Evolutionary conservation across 768 basidiomycete species (phyloP).

Genomic region (Asterophora parasitica): DNA sequence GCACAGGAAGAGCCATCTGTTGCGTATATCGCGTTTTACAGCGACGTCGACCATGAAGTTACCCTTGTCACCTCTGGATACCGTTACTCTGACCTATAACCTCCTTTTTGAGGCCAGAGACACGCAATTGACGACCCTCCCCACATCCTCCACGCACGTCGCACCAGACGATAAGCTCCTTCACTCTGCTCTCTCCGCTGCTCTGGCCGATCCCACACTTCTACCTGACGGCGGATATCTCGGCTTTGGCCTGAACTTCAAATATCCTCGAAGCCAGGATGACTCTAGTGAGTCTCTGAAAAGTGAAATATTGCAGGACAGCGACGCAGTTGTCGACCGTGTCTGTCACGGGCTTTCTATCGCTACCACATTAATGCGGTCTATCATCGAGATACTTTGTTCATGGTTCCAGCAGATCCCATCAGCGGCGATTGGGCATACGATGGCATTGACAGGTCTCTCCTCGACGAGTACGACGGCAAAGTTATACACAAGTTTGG

Average conservation of each 20-base stretch:
- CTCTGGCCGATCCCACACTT: conserved; percentile 29
- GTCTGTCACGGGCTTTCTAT: conserved; percentile 11
- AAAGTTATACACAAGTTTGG: too few relatives aligned
- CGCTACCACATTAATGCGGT: not conserved
- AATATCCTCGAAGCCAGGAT: conserved; percentile 26
- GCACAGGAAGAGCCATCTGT: conserved; percentile 27
- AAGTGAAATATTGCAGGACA: conserved; percentile 24
- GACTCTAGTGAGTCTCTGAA: not conserved
- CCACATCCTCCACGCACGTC: conserved; percentile 1
- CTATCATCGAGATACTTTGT: not conserved
- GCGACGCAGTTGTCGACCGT: conserved; percentile 20
- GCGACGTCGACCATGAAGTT: conserved; percentile 40
- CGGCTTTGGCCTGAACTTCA: conserved; percentile 34
- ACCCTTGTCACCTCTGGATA: conserved; percentile 29
- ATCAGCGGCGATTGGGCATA: not conserved
- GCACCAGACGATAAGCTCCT: conserved; percentile 9
- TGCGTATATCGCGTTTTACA: too few relatives aligned
- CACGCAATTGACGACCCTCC: not conserved
- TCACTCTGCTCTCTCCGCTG: conserved; percentile 15
- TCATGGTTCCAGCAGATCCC: not conserved
- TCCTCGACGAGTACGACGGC: too few relatives aligned
- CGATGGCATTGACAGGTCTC: not conserved
- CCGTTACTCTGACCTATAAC: conserved; percentile 40
- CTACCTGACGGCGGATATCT: conserved; percentile 36
- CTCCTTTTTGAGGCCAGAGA: conserved; percentile 25